phyloP scores from a whole-genome alignment of 192 early-diverging fungal genomes.

The Coemansia sp. region DNA sequence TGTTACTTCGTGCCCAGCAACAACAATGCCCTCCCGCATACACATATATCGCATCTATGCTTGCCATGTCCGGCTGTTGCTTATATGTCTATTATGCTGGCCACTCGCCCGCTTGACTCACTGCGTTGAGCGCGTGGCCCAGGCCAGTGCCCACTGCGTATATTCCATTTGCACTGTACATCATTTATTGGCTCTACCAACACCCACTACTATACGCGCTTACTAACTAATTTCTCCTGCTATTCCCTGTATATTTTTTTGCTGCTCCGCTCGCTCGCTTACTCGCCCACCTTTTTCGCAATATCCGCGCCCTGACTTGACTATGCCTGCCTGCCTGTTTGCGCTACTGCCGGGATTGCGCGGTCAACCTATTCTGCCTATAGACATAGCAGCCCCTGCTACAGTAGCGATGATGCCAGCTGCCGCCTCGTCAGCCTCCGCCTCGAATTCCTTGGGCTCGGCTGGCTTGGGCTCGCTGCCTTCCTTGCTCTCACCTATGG shows the following conservation, averaged over 20 bases:
- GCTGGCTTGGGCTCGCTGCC: neutral
- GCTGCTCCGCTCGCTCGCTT: neutral
- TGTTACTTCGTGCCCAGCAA: neutral
- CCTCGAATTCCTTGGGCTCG: slow-evolving; percentile 20
- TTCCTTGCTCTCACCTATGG: slow-evolving; percentile 1
- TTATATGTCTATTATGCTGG: slow-evolving; percentile 9
- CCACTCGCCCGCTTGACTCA: slow-evolving; percentile 9
- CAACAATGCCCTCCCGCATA: neutral
- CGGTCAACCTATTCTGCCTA: slow-evolving; percentile 1
- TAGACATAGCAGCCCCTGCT: slow-evolving; percentile 13
- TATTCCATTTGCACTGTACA: slow-evolving; percentile 3
- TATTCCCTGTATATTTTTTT: slow-evolving; percentile 3
- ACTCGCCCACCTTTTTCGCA: neutral
- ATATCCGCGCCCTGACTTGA: neutral
- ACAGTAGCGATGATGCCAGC: slow-evolving; percentile 21
- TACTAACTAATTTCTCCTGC: slow-evolving; percentile 11
- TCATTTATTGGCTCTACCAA: neutral
- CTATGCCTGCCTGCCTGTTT: neutral
- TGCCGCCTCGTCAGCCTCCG: slow-evolving; percentile 28
- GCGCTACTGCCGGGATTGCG: slow-evolving; percentile 1
- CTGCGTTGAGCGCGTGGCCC: slow-evolving; percentile 10
- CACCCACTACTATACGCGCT: neutral
- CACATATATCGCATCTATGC: slow-evolving; percentile 5
- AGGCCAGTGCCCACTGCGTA: slow-evolving; percentile 12
- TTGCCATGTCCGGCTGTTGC: neutral